These are phyloP conservation scores for Yamadazyma diospyri DNA, from an alignment of 1,139 yeast species.

Conservation along the genomic window DNA sequence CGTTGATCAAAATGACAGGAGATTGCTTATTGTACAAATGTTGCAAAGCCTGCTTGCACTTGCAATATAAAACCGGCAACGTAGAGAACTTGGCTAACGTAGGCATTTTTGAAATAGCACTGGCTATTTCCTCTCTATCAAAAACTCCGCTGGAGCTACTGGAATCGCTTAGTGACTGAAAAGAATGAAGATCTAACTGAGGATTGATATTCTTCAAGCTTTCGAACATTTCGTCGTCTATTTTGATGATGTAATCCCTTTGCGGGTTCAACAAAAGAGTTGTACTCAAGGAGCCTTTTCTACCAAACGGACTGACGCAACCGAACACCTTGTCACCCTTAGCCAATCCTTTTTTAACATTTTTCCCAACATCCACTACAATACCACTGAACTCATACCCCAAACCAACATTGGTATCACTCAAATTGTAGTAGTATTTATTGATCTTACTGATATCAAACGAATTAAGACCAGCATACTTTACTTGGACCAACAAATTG, in stretches of 20 bases:
- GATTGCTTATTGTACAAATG: conserved; percentile 19
- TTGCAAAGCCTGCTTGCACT: conserved; percentile 37
- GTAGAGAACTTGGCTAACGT: conserved; percentile 33
- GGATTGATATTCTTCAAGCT: conserved; percentile 19
- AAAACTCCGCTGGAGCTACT: background rate
- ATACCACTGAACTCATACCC: conserved; percentile 44
- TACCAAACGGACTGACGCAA: conserved; percentile 28
- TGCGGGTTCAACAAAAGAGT: conserved; percentile 33
- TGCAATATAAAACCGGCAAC: conserved; percentile 37
- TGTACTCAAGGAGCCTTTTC: conserved; percentile 38
- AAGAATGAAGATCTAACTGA: conserved; percentile 11
- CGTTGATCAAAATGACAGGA: conserved; percentile 38
- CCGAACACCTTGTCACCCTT: conserved; percentile 41
- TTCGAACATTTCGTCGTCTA: conserved; percentile 24
- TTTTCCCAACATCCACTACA: conserved; percentile 30
- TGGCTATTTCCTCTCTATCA: conserved; percentile 4
- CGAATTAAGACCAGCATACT: conserved; percentile 37
- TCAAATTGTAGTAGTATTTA: conserved; percentile 33
- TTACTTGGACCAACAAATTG: conserved; percentile 35
- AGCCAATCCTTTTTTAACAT: conserved; percentile 19
- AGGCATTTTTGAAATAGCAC: conserved; percentile 16
- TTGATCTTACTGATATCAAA: conserved; percentile 37
- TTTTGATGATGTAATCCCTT: conserved; percentile 28
- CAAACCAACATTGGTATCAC: conserved; percentile 38
- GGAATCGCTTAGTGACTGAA: too few species aligned